These are phyloP conservation scores for Drechslerella coelobrocha DNA, from an alignment of 2,329 filamentous ascomycete genomes.

Conservation along the genomic window DNA sequence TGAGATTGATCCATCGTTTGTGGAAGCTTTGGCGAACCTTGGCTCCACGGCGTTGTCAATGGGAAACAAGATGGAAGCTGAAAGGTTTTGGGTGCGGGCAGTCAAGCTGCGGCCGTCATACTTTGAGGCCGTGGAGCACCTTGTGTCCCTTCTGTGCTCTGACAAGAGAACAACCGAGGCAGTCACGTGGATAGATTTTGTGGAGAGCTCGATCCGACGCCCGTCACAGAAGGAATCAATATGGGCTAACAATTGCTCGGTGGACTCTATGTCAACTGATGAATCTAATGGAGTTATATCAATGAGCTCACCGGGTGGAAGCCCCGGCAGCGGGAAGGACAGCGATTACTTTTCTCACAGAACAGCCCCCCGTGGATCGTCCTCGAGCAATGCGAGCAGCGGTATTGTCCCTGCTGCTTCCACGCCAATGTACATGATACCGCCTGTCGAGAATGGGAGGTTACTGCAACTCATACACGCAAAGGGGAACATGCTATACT, in stretches of 20 bases:
- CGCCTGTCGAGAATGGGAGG: constrained; percentile 86
- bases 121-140: constrained; percentile 92
- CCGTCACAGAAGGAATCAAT: constrained; percentile 58
- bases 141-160: constrained; percentile 83
- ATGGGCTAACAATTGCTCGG: constrained; percentile 37
- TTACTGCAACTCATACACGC: constrained; percentile 94
- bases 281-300: constrained; percentile 47
- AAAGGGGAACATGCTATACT: constrained; percentile 98
- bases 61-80: constrained; percentile 80
- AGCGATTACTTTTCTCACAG: constrained; percentile 30
- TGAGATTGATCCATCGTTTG: constrained; percentile 65
- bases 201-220: constrained; percentile 75
- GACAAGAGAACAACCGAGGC: constrained; percentile 83
- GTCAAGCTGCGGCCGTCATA: constrained; percentile 83
- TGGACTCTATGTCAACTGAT: constrained; percentile 50
- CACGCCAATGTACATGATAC: constrained; percentile 69
- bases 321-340: constrained; percentile 26
- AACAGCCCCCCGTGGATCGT: constrained; percentile 8
- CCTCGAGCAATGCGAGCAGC: constrained; percentile 22
- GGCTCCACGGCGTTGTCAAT: constrained; percentile 88
- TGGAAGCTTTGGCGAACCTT: constrained; percentile 88
- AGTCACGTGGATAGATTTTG: constrained; percentile 81
- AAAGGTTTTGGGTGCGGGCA: constrained; percentile 83
- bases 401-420: constrained; percentile 14
- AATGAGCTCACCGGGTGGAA: constrained; percentile 37